A percentile compares a stretch with the other conserved stretches of the same genome.
Evolutionary conservation across 2,329 filamentous ascomycete genomes (phyloP).

Genomic region (Sporothrix variecibatus): DNA sequence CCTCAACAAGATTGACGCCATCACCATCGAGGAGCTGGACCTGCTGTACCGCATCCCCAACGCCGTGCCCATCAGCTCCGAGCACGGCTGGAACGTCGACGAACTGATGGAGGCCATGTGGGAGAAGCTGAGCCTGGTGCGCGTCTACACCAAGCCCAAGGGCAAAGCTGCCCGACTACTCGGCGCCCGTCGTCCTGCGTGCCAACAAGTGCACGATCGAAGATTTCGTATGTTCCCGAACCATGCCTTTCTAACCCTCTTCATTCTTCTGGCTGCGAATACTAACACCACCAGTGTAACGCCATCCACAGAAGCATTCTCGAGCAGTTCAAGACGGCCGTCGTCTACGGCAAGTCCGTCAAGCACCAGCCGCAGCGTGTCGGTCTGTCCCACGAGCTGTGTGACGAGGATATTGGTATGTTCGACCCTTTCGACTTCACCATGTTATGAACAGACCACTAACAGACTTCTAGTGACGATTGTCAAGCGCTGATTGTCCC

Average conservation of each 20-base stretch:
- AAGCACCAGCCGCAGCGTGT: conserved; percentile 98
- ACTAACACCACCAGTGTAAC: conserved; percentile 70
- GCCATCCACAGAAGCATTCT: conserved; percentile 94
- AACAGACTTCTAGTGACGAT: conserved; percentile 56
- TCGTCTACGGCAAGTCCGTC: conserved; percentile 96
- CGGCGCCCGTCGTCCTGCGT: conserved; percentile 83
- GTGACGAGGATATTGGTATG: conserved; percentile 95
- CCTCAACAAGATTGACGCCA: conserved; percentile 98
- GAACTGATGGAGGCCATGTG: conserved; percentile 96
- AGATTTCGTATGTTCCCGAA: conserved; percentile 78
- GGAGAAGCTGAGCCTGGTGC: conserved; percentile 88
- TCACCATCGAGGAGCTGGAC: conserved; percentile 96
- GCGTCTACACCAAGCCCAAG: conserved; percentile 98
- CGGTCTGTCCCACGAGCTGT: conserved; percentile 85
- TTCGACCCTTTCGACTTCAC: conserved; percentile 31
- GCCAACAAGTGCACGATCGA: conserved; percentile 84
- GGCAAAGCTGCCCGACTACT: conserved; percentile 92
- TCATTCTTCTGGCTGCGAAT: not conserved
- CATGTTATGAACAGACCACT: not conserved
- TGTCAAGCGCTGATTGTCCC: conserved; percentile 60
- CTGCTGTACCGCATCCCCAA: conserved; percentile 95
- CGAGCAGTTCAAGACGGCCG: conserved; percentile 91
- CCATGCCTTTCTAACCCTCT: not conserved
- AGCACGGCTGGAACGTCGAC: conserved; percentile 97
- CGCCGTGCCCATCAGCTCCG: conserved; percentile 93